phyloP scores from a whole-genome alignment of 306 rosid species.

The Cajanus cajan region DNA sequence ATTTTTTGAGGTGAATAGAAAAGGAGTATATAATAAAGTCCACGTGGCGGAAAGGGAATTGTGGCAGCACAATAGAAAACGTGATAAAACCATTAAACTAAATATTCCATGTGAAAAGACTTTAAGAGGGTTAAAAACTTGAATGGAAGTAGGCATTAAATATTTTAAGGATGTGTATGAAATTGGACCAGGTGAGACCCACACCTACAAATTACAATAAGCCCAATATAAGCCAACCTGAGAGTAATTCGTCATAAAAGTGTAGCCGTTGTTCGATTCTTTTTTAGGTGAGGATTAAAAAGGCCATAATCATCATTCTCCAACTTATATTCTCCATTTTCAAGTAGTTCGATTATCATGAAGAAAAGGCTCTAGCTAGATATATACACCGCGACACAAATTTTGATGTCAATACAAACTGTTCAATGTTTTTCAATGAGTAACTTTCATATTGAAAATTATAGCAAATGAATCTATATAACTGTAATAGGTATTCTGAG shows the following conservation, averaged over 20 bases:
- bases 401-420: not conserved
- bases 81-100: not conserved
- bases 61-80: not conserved
- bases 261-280: not conserved
- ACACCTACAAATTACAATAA: not conserved
- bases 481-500: no score
- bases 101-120: not conserved
- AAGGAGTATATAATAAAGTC: not conserved
- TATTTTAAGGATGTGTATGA: no score
- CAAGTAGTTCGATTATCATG: not conserved
- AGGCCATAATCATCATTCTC: not conserved
- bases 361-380: not conserved
- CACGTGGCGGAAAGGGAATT: not conserved
- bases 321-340: no score
- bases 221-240: not conserved
- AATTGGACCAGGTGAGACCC: not conserved
- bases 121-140: not conserved
- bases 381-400: no score
- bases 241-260: not conserved
- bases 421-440: not conserved
- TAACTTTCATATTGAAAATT: not conserved
- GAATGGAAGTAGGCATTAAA: not conserved
- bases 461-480: not conserved
- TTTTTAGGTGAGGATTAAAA: not conserved
- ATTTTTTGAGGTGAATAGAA: not conserved